Evolutionary conservation across 108 stramenopile genomes (phyloP).

Genomic region (Mayamaea pseudoterrestris): DNA sequence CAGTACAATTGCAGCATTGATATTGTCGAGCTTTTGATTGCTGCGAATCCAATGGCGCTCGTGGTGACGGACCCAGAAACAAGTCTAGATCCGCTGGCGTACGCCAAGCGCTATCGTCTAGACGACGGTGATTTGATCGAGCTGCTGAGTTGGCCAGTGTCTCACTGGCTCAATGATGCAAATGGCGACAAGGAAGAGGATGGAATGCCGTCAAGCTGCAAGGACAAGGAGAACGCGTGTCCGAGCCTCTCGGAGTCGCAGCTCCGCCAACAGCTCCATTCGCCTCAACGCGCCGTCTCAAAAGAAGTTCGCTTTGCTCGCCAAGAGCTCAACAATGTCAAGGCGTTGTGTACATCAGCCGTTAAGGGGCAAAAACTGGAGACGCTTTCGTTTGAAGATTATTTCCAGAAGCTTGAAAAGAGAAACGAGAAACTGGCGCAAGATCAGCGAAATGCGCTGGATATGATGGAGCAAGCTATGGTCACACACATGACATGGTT

Average conservation of each 20-base stretch:
- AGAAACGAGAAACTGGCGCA: too few species aligned
- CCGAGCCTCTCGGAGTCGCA: neutral
- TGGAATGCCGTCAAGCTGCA: too few species aligned
- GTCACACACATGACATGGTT: neutral
- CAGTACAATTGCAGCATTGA: slow-evolving; percentile 7
- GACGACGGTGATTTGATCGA: slow-evolving; percentile 21
- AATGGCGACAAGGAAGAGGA: neutral
- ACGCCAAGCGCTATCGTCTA: slow-evolving; percentile 11
- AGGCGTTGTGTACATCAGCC: slow-evolving; percentile 15
- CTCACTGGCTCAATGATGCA: slow-evolving; percentile 8
- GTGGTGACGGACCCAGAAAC: slow-evolving; percentile 11
- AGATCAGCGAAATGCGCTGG: slow-evolving; percentile 20
- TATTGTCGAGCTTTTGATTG: slow-evolving; percentile 12
- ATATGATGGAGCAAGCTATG: slow-evolving; percentile 19
- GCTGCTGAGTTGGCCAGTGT: slow-evolving; percentile 19
- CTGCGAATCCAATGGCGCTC: slow-evolving; percentile 24
- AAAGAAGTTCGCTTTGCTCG: too few species aligned
- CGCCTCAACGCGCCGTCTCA: slow-evolving; percentile 1
- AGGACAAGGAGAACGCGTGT: neutral
- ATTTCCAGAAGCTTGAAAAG: slow-evolving; percentile 6
- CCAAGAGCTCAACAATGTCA: slow-evolving; percentile 24
- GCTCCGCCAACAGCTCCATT: neutral
- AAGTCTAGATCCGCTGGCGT: slow-evolving; percentile 21
- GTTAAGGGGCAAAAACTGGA: slow-evolving; percentile 13
- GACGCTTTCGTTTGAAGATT: slow-evolving; percentile 5